Conservation (phyloP, 495 filamentous ascomycete genomes). For the Evernia prunastri region DNA sequence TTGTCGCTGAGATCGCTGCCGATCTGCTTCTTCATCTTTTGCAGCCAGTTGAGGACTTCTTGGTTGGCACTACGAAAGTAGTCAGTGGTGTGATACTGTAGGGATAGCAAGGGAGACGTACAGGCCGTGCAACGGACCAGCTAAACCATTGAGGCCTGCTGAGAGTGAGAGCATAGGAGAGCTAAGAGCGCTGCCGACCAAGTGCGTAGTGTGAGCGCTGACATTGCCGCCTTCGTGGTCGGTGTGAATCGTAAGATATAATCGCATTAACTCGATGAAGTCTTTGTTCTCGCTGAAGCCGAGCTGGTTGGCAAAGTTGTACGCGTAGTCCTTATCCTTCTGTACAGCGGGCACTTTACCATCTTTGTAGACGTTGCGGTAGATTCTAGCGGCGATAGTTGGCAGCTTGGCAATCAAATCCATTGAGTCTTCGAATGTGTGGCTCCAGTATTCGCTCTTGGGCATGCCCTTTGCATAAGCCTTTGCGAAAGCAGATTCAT, state of each 20-base stretch:
- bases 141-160: constrained; percentile 94
- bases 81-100: constrained; percentile 9
- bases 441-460: constrained; percentile 98
- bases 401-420: constrained; percentile 99
- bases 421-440: constrained; percentile 99
- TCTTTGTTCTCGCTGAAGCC: constrained; percentile 92
- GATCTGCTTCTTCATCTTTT: constrained; percentile 93
- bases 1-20: constrained; percentile 92
- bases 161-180: constrained; percentile 94
- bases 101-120: constrained; percentile 28
- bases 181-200: constrained; percentile 94
- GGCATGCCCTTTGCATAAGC: constrained; percentile 97
- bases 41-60: constrained; percentile 97
- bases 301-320: constrained; percentile 98
- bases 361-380: constrained; percentile 99
- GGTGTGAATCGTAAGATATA: constrained; percentile 98
- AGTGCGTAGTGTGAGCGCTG: constrained; percentile 94
- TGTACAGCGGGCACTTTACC: constrained; percentile 93
- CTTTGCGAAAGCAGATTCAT: constrained; percentile 94
- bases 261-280: constrained; percentile 95
- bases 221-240: constrained; percentile 99
- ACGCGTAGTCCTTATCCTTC: constrained; percentile 97
- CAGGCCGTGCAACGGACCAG: constrained; percentile 95
- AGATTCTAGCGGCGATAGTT: constrained; percentile 95
- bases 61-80: constrained; percentile 69